A percentile compares a stretch with the other conserved stretches of the same genome.
phyloP scores from a whole-genome alignment of 768 basidiomycete species.

The Termitomyces sp. region DNA sequence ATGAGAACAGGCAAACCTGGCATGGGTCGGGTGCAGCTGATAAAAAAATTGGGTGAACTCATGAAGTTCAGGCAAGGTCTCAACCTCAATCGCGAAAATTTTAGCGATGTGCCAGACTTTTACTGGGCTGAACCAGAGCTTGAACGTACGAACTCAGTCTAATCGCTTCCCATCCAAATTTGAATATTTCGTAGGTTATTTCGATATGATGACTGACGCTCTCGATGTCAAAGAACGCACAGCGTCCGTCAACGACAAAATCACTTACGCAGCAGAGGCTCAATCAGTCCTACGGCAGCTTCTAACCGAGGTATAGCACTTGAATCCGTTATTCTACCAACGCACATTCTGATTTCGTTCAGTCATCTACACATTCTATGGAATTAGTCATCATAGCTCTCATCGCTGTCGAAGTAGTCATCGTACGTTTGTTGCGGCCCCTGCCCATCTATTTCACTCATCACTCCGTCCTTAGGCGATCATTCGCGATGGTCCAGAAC shows the following conservation, averaged over 20 bases:
- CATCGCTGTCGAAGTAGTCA: conserved; percentile 92
- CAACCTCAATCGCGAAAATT: conserved; percentile 86
- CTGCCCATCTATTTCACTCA: neutral
- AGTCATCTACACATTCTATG: conserved; percentile 90
- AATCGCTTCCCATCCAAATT: neutral
- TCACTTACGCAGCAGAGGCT: conserved; percentile 84
- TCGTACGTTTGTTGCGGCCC: conserved; percentile 45
- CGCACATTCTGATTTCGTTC: conserved; percentile 7
- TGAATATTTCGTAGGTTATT: conserved; percentile 48
- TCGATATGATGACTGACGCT: conserved; percentile 79
- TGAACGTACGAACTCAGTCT: conserved; percentile 47
- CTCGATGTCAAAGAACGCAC: conserved; percentile 84
- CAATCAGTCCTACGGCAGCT: conserved; percentile 88
- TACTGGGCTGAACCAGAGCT: conserved; percentile 94
- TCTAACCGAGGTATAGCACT: conserved; percentile 64
- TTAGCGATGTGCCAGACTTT: conserved; percentile 84
- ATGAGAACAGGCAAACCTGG: conserved; percentile 81
- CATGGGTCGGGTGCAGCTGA: conserved; percentile 72
- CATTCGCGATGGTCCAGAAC: conserved; percentile 73
- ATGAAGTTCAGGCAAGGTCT: conserved; percentile 90
- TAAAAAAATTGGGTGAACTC: conserved; percentile 88
- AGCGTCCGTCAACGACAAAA: conserved; percentile 83
- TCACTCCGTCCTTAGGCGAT: conserved; percentile 43
- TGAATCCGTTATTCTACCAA: neutral
- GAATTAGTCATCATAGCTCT: conserved; percentile 93